Conservation (phyloP, 139 green algal species). For the Chlorella sp. region DNA sequence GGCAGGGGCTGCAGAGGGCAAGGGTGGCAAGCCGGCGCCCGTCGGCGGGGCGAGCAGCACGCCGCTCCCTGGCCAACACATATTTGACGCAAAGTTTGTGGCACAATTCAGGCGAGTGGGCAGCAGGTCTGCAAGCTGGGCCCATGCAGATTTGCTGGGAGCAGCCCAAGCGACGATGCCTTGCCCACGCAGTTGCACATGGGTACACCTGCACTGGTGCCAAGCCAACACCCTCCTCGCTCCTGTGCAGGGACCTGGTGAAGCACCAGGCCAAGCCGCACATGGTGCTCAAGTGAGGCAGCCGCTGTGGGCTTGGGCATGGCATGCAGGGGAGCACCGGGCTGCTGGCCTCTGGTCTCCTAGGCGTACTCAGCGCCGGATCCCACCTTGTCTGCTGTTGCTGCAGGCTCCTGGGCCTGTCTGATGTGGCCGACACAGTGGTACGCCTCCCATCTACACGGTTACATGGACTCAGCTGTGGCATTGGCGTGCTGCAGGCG, state of each 20-base stretch:
- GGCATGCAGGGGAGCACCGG: neutral
- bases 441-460: neutral
- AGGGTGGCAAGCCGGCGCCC: neutral
- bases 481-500: too few species aligned
- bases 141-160: too few species aligned
- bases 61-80: neutral
- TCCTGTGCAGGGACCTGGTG: neutral
- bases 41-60: neutral
- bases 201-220: too few species aligned
- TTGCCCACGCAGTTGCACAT: too few species aligned
- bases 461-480: too few species aligned
- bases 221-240: too few species aligned
- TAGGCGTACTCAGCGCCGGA: too few species aligned
- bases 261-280: neutral
- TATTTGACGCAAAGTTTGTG: neutral
- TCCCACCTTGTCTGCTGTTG: neutral
- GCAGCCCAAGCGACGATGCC: too few species aligned
- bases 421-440: conserved; percentile 33
- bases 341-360: neutral
- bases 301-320: neutral
- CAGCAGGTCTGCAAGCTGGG: too few species aligned
- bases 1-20: neutral
- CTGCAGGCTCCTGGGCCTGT: conserved; percentile 36
- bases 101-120: neutral
- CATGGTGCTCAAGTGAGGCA: conserved; percentile 12